Evolutionary conservation across 176 grass and related monocot genomes (phyloP).

Genomic region (Eleusine indica): DNA sequence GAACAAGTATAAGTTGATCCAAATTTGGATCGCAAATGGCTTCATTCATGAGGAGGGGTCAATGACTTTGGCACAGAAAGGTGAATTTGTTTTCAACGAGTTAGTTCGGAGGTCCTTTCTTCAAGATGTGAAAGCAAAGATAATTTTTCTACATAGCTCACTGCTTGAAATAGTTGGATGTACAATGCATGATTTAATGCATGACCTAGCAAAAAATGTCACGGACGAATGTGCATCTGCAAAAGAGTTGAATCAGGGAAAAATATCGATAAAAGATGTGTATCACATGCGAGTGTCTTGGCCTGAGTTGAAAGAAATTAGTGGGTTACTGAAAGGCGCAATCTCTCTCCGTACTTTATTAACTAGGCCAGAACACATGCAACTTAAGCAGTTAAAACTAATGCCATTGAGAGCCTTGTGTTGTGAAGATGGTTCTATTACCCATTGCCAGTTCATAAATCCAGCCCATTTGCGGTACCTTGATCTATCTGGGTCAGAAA

Average conservation of each 20-base stretch:
- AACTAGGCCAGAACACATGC: not conserved
- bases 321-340: not conserved
- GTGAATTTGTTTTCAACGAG: not conserved
- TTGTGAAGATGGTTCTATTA: not conserved
- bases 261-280: not conserved
- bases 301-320: not conserved
- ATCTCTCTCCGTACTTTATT: constrained; percentile 20
- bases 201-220: constrained; percentile 25
- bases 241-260: constrained; percentile 3
- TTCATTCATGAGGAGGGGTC: not conserved
- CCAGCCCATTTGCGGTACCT: constrained; percentile 11
- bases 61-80: not conserved
- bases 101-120: constrained; percentile 24
- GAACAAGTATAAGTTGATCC: not conserved
- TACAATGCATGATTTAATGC: constrained; percentile 37
- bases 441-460: not conserved
- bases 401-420: not conserved
- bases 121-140: not conserved
- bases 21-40: constrained; percentile 11
- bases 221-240: not conserved
- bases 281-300: not conserved
- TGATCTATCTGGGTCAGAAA: not conserved
- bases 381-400: not conserved
- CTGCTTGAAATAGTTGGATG: not conserved
- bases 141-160: not conserved